phyloP scores from a whole-genome alignment of 805 yeast species.

The Komagataella ulmi region DNA sequence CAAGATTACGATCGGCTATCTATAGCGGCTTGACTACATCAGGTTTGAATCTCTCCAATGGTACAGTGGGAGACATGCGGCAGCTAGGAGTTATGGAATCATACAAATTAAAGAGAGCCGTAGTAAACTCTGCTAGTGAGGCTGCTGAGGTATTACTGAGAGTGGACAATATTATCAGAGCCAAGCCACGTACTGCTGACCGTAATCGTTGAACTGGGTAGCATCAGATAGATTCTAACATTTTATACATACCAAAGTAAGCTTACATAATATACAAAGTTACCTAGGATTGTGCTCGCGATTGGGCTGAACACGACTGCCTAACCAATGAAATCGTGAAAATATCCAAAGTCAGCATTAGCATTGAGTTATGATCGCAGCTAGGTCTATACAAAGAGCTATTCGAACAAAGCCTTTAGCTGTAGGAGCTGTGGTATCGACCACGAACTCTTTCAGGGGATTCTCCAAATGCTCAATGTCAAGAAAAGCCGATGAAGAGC shows the following conservation, averaged over 20 bases:
- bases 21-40: constrained; percentile 87
- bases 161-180: constrained; percentile 93
- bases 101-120: constrained; percentile 84
- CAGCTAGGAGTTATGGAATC: constrained; percentile 89
- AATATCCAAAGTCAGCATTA: not conserved
- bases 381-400: not conserved
- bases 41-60: constrained; percentile 80
- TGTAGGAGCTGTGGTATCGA: not conserved
- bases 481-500: not conserved
- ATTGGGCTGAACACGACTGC: not conserved
- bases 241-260: not conserved
- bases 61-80: constrained; percentile 86
- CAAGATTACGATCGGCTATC: constrained; percentile 80
- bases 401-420: not conserved
- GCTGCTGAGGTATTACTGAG: constrained; percentile 93
- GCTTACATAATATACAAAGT: not conserved
- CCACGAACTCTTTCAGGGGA: not conserved
- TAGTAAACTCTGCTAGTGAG: constrained; percentile 91
- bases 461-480: not conserved
- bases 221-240: not conserved
- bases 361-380: not conserved
- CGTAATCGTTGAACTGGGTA: constrained; percentile 29
- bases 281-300: not conserved
- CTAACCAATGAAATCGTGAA: not conserved
- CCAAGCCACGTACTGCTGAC: constrained; percentile 95